A percentile compares a stretch with the other conserved stretches of the same genome.
phyloP scores from a whole-genome alignment of 805 yeast species.

The Cyberlindnera bimundalis region DNA sequence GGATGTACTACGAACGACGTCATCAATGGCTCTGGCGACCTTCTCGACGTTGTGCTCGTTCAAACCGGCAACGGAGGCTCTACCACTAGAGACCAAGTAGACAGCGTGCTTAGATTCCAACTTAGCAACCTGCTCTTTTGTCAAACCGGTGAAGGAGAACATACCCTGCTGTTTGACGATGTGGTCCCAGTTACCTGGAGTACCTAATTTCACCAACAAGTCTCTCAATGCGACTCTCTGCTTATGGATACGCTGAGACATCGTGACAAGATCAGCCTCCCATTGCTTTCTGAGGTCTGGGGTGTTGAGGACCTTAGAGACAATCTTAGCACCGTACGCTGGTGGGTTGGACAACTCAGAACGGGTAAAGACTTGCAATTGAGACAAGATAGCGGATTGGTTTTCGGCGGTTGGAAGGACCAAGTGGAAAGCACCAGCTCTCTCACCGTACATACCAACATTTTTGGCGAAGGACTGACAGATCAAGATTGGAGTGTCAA shows the following conservation, averaged over 20 bases:
- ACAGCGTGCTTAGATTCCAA: conserved; percentile 77
- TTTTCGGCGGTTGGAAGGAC: conserved; percentile 47
- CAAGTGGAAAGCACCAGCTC: conserved; percentile 90
- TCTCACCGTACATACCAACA: conserved; percentile 96
- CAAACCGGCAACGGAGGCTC: conserved; percentile 93
- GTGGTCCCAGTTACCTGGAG: conserved; percentile 94
- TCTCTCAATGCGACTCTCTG: conserved; percentile 73
- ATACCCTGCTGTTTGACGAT: conserved; percentile 89
- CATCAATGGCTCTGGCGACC: conserved; percentile 81
- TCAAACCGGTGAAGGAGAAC: conserved; percentile 93
- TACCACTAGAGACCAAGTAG: conserved; percentile 77
- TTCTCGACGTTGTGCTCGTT: conserved; percentile 71
- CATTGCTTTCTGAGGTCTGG: conserved; percentile 73
- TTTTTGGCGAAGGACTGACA: conserved; percentile 97
- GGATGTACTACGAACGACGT: conserved; percentile 50
- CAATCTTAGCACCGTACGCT: conserved; percentile 92
- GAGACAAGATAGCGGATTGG: conserved; percentile 63
- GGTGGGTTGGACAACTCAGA: conserved; percentile 93
- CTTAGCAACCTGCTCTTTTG: conserved; percentile 69
- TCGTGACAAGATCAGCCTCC: conserved; percentile 77
- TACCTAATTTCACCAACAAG: conserved; percentile 55
- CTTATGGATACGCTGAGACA: conserved; percentile 77
- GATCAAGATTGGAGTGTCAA: conserved; percentile 58
- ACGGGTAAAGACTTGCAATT: conserved; percentile 71
- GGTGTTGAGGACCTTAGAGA: conserved; percentile 64